phyloP scores from a whole-genome alignment of 2,329 filamentous ascomycete genomes.

The Exophiala sideris region DNA sequence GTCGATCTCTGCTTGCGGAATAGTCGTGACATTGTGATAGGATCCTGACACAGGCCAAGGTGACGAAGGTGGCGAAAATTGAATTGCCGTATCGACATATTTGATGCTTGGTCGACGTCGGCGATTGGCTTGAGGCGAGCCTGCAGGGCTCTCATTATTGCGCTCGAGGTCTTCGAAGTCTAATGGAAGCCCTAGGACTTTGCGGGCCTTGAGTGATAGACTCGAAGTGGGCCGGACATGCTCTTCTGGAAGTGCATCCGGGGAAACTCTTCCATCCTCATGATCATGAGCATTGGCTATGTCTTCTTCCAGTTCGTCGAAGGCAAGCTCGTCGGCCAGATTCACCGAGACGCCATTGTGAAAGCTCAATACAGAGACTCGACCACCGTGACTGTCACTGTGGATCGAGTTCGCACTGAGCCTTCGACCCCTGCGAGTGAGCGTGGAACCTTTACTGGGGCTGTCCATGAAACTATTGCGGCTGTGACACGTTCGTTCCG shows the following conservation, averaged over 20 bases:
- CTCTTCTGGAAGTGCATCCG: conserved; percentile 43
- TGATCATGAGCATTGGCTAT: conserved; percentile 62
- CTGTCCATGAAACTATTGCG: conserved; percentile 26
- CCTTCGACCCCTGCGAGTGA: conserved; percentile 52
- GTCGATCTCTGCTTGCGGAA: conserved; percentile 17
- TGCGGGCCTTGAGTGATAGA: conserved; percentile 44
- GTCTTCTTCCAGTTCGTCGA: conserved; percentile 71
- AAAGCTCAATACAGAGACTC: conserved; percentile 68
- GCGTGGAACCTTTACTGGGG: conserved; percentile 26
- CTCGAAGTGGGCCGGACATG: conserved; percentile 37
- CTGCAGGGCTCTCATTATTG: conserved; percentile 29
- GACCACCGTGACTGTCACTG: conserved; percentile 55
- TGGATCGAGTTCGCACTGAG: conserved; percentile 53
- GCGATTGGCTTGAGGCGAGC: not conserved
- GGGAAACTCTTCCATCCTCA: conserved; percentile 60
- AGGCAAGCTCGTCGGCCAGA: conserved; percentile 85
- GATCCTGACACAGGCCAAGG: conserved; percentile 48
- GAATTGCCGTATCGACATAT: conserved; percentile 74
- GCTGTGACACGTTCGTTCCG: conserved; percentile 24
- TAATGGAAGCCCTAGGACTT: conserved; percentile 42
- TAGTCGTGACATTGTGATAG: conserved; percentile 53
- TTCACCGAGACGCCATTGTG: conserved; percentile 59
- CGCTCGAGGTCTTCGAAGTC: conserved; percentile 34
- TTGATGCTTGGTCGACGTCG: conserved; percentile 30
- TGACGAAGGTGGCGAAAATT: conserved; percentile 79